Evolutionary conservation across 202 grass and related monocot species (phyloP), one percentile per base, ranked within the genome.

Genomic region (Bolboschoenoplectus hybrid): DNA sequence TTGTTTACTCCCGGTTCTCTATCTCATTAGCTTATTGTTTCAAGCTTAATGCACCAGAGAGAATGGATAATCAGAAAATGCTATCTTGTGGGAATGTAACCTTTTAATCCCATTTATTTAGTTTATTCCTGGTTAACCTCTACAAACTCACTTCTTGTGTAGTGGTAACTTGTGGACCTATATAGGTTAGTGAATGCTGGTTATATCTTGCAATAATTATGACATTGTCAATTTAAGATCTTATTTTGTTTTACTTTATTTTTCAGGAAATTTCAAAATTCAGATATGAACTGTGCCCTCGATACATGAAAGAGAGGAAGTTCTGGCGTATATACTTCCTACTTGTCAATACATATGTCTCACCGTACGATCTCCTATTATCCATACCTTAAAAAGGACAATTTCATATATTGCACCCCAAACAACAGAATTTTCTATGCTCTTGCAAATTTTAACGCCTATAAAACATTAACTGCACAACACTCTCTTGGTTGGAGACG

Each of bases 301-400:
- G 97, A 83, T 90, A 91, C 89, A 99, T 99, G 97, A 99, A 99
- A 88, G 97, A 98, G 87, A 80, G 93, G 83, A 98, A 98, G 89
- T 98, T 98, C 86, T 98, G 97, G 97, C 63, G 69, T 80, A 77
- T 99, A 89, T 99, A 99, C 80, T 99, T 99, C 63, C 84, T 96
- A 20, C 90, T 99, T 72, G 93, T 99, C 17, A 96, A 94, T 84
- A 97, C 82, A 85, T 95, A 96, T 45, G 82, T 90, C 62, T 20
- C 86, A 17, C 90, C 76, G 97, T 99, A 88, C 41, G 89, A 85
- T 83, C 84, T 45, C 75, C 78, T 73, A 52, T 44, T 74, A 9
- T 89, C 43, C 19, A 82, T 35, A 43, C 20, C 32, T 66, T 49
- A 50, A 14, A 64, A 8, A 10, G 5, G n/a, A 49, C 8, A 58